A percentile compares a stretch with the other conserved stretches of the same genome.
These are phyloP conservation scores for Chalciporus pseudorubinellus DNA, from an alignment of 768 basidiomycete genomes.

Conservation along the genomic window DNA sequence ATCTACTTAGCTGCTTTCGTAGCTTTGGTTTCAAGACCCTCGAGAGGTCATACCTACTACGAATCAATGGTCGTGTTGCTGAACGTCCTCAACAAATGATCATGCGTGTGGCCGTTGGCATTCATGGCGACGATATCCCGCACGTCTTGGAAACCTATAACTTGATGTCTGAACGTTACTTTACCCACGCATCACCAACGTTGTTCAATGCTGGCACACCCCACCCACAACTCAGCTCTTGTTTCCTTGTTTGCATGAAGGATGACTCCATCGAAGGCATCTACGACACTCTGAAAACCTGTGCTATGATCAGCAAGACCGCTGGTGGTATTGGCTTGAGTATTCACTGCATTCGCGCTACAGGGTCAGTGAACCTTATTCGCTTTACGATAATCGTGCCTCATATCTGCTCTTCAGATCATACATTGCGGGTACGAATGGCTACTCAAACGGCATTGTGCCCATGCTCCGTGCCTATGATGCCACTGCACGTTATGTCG, in stretches of 20 bases:
- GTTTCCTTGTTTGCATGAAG: slow-evolving; percentile 98
- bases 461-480: slow-evolving; percentile 99
- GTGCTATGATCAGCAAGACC: slow-evolving; percentile 99
- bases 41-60: slow-evolving; percentile 94
- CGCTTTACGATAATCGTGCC: not conserved
- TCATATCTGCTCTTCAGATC: slow-evolving; percentile 50
- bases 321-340: slow-evolving; percentile 96
- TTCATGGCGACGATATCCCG: slow-evolving; percentile 88
- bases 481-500: slow-evolving; percentile 97
- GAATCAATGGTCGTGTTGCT: slow-evolving; percentile 90
- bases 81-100: slow-evolving; percentile 99
- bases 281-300: slow-evolving; percentile 96
- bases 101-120: slow-evolving; percentile 98
- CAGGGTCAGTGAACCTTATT: slow-evolving; percentile 56
- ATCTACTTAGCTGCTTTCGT: not conserved
- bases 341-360: slow-evolving; percentile 96
- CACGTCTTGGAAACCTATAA: slow-evolving; percentile 90
- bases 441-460: slow-evolving; percentile 98
- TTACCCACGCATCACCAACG: slow-evolving; percentile 97
- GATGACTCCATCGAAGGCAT: slow-evolving; percentile 99
- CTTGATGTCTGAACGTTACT: slow-evolving; percentile 97
- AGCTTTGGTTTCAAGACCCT: slow-evolving; percentile 99
- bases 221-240: slow-evolving; percentile 90
- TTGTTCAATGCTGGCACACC: slow-evolving; percentile 99
- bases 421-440: slow-evolving; percentile 98